Evolutionary conservation across 2,329 filamentous ascomycete genomes (phyloP).

Genomic region (Fusarium nisikadoi): DNA sequence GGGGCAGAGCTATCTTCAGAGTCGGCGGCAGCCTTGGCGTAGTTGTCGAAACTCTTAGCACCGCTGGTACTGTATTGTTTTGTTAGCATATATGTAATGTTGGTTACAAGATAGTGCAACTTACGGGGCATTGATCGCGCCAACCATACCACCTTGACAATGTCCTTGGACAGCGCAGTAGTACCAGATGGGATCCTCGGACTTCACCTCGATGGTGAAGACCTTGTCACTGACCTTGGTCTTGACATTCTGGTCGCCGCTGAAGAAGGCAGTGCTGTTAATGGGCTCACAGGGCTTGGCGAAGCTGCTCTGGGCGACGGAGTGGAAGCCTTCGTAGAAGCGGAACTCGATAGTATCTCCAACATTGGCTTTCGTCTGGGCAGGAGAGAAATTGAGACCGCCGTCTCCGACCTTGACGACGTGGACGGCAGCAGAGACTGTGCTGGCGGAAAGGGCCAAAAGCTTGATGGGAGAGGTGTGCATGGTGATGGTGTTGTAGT

Average conservation of each 20-base stretch:
- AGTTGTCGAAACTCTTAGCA: constrained; percentile 24
- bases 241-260: constrained; percentile 29
- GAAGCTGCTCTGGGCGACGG: constrained; percentile 70
- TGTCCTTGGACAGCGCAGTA: constrained; percentile 70
- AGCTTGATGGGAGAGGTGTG: constrained; percentile 22
- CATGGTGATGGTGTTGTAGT: constrained; percentile 12
- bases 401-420: constrained; percentile 41
- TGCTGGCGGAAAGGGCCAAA: constrained; percentile 19
- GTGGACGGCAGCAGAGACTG: constrained; percentile 30
- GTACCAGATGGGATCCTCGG: constrained; percentile 69
- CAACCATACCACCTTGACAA: constrained; percentile 70
- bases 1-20: constrained; percentile 33
- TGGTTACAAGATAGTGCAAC: neutral
- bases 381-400: constrained; percentile 61
- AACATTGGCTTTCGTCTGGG: constrained; percentile 59
- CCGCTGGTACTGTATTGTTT: constrained; percentile 24
- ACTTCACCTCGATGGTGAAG: constrained; percentile 39
- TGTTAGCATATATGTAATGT: neutral
- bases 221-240: constrained; percentile 28
- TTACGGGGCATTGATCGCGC: constrained; percentile 53
- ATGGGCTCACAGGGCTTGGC: constrained; percentile 68
- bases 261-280: constrained; percentile 59
- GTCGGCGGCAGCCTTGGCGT: constrained; percentile 23
- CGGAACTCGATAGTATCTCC: constrained; percentile 61
- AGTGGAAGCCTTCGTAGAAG: constrained; percentile 64